A percentile compares a stretch with the other conserved stretches of the same genome.
These are phyloP conservation scores for Akanthomyces muscarius DNA, from an alignment of 2,329 filamentous ascomycete genomes.

Conservation along the genomic window DNA sequence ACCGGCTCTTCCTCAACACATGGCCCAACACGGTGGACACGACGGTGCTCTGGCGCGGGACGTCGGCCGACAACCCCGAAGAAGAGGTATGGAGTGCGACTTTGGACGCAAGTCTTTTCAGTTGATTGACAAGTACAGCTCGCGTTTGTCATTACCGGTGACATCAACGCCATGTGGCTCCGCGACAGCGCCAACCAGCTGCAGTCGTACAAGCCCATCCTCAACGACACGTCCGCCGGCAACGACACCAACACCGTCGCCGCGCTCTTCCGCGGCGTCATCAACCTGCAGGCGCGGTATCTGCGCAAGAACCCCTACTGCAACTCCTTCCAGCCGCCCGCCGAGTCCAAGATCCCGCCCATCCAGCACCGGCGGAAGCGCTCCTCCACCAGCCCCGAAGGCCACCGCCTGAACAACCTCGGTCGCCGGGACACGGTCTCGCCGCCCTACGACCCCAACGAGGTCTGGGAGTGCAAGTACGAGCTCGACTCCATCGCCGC, in stretches of 20 bases:
- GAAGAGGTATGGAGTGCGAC: constrained; percentile 46
- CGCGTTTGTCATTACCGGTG: constrained; percentile 78
- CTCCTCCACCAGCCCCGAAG: constrained; percentile 12
- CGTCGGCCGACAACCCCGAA: constrained; percentile 49
- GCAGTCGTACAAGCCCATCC: constrained; percentile 65
- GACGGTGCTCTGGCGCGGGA: constrained; percentile 65
- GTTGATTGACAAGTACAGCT: constrained; percentile 39
- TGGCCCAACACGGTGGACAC: constrained; percentile 75
- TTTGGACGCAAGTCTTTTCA: neutral
- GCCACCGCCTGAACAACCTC: neutral
- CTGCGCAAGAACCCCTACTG: constrained; percentile 72
- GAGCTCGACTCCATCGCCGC: constrained; percentile 88
- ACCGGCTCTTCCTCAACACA: constrained; percentile 65
- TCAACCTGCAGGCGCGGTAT: constrained; percentile 73
- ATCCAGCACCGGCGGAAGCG: constrained; percentile 19
- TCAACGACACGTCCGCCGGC: constrained; percentile 48
- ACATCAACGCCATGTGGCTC: constrained; percentile 92
- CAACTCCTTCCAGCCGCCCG: constrained; percentile 89
- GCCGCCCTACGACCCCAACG: constrained; percentile 62
- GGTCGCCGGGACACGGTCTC: constrained; percentile 48
- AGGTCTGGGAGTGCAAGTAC: constrained; percentile 94
- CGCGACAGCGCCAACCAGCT: constrained; percentile 82
- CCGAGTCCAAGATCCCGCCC: constrained; percentile 52
- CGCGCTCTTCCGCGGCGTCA: constrained; percentile 66
- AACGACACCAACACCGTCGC: constrained; percentile 49